phyloP scores from a whole-genome alignment of 306 rosid species.

The Crotalaria pallida region DNA sequence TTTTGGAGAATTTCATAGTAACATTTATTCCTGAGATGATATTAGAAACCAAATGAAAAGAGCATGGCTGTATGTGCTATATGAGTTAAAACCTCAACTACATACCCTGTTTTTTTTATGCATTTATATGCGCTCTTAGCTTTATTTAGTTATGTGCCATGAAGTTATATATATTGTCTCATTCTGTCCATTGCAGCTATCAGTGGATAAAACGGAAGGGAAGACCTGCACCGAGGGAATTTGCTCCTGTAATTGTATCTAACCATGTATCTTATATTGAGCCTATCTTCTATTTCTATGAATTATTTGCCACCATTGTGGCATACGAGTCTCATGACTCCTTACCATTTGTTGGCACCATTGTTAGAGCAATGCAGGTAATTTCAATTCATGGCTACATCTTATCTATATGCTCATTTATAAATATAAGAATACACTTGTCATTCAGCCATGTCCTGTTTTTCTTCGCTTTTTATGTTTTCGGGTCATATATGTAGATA shows the following conservation, averaged over 20 bases:
- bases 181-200: slow-evolving; percentile 55
- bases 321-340: slow-evolving; percentile 96
- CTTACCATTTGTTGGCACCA: slow-evolving; percentile 86
- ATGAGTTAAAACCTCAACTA: background rate
- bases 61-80: background rate
- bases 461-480: slow-evolving; percentile 17
- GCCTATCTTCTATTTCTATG: slow-evolving; percentile 94
- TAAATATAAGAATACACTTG: background rate
- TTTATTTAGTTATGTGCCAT: slow-evolving; percentile 8
- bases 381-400: slow-evolving; percentile 17
- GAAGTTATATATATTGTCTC: background rate
- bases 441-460: slow-evolving; percentile 2
- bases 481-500: slow-evolving; percentile 86
- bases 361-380: slow-evolving; percentile 99
- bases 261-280: slow-evolving; percentile 90
- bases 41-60: background rate
- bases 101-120: background rate
- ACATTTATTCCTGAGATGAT: background rate
- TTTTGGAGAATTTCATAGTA: background rate
- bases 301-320: slow-evolving; percentile 84
- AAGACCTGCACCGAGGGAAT: slow-evolving; percentile 80
- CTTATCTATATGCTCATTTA: slow-evolving; percentile 16
- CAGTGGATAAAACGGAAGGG: slow-evolving; percentile 96
- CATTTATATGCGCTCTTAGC: background rate
- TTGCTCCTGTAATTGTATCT: slow-evolving; percentile 85